Conservation (phyloP, 805 yeast genomes). For the Lipomyces orientalis region DNA sequence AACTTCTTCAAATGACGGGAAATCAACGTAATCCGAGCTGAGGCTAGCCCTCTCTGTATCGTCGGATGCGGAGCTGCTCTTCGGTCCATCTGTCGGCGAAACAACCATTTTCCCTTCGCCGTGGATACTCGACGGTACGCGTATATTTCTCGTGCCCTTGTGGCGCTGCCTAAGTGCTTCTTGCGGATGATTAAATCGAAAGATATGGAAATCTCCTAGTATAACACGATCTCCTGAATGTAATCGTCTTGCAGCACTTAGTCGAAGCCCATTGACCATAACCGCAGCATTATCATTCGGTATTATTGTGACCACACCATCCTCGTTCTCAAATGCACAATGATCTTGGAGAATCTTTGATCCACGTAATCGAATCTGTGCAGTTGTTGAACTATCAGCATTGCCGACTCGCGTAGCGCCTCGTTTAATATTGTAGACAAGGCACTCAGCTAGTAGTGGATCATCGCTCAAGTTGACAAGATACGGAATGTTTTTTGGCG, state of each 20-base stretch:
- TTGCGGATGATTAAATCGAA: slow-evolving; percentile 40
- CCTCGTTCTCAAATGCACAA: slow-evolving; percentile 37
- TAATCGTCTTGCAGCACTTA: slow-evolving; percentile 25
- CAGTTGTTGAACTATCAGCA: slow-evolving; percentile 34
- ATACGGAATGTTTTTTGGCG: slow-evolving; percentile 42
- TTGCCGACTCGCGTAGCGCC: slow-evolving; percentile 41
- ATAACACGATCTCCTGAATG: slow-evolving; percentile 40
- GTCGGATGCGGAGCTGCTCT: slow-evolving; percentile 21
- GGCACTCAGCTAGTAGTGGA: slow-evolving; percentile 41
- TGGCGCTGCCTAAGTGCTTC: slow-evolving; percentile 30
- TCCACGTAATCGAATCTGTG: slow-evolving; percentile 40
- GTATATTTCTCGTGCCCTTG: neutral
- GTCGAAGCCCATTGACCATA: slow-evolving; percentile 38
- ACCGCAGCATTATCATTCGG: slow-evolving; percentile 36
- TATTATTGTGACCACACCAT: slow-evolving; percentile 31
- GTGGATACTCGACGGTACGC: neutral
- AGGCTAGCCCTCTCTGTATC: slow-evolving; percentile 22
- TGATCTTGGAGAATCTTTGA: slow-evolving; percentile 35
- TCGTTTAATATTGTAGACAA: slow-evolving; percentile 41
- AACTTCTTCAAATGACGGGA: slow-evolving; percentile 21
- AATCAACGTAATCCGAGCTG: slow-evolving; percentile 23
- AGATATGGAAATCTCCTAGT: slow-evolving; percentile 40
- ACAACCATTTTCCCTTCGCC: slow-evolving; percentile 7
- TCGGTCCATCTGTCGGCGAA: neutral
- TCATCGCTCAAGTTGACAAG: slow-evolving; percentile 43